Evolutionary conservation across 176 grass and related monocot genomes (phyloP), one percentile per base, ranked within the genome.

Genomic region (Tuctoria greenei): DNA sequence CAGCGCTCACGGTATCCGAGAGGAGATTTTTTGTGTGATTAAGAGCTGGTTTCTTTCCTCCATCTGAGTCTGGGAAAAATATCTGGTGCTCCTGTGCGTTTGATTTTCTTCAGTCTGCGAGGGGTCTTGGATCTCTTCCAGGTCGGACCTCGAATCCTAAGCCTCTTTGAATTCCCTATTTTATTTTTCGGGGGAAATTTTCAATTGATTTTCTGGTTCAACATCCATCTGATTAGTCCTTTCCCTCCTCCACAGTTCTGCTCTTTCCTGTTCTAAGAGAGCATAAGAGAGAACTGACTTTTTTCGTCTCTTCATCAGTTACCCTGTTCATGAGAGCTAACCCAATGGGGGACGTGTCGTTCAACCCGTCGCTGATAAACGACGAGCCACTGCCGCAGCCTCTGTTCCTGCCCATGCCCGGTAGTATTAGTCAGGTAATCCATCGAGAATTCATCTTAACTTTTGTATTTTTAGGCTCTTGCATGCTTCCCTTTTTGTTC

Each of bases 321-420:
- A 4, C 36, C 62, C 70, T 60, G 11, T 76, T 86, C 45, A 57
- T 21, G 78, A 7, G 21, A 83, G 41, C 9, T 50, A 68, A 41
- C 47, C 49, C 57, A 42, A 86, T 86, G 85, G 85, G 73, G 23
- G 79, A 77, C 58, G 73, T 87, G 66, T 77, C 73, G 21, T 28
- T 86, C 24, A 74, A 86, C 42, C 70, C 37, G 50, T 34, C 49
- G 24, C 20, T 44, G 67, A 82, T 87, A 34, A 84, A 54, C 73
- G 44, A 75, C 12, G 59, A 77, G 14, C 23, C 31, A 28, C 69
- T 17, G 0, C 23, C 31, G 39, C 69, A 12, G 0, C 21, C 39
- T 40, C 39, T 67, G 5, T 37, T 39, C n/a, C 59, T 31, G 40
- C 58, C 21, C 12, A 26, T n/a, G 5, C 9, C 75, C 39, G 15